A percentile compares a stretch with the other conserved stretches of the same genome.
These are phyloP conservation scores for Discostella stelligeroides DNA, from an alignment of 108 stramenopile species.

Conservation along the genomic window DNA sequence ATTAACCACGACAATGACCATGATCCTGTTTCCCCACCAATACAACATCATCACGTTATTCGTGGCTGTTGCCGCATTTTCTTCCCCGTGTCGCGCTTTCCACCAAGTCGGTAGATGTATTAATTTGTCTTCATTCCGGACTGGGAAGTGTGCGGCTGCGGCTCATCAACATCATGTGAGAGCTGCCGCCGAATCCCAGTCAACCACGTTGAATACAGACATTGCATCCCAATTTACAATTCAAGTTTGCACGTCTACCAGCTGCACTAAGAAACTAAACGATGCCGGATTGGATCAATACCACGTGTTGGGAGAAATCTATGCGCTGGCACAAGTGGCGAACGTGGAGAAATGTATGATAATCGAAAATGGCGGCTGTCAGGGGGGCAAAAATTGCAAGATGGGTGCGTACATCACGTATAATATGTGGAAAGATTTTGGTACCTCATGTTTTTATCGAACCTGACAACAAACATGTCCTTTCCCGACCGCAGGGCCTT, in stretches of 20 bases:
- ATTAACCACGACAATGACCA: no score
- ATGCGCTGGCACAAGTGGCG: constrained; percentile 38
- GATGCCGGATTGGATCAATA: constrained; percentile 62
- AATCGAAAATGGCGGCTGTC: constrained; percentile 74
- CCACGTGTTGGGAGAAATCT: constrained; percentile 66
- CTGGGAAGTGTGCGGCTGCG: background rate
- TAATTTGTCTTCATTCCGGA: background rate
- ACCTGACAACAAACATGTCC: background rate
- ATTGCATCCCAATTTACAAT: constrained; percentile 70
- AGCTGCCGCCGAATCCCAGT: background rate
- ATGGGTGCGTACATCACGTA: constrained; percentile 39
- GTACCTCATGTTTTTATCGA: no score
- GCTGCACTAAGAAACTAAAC: constrained; percentile 60
- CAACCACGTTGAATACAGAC: constrained; percentile 25
- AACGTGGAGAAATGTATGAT: constrained; percentile 33
- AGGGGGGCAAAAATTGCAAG: constrained; percentile 72
- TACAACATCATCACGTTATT: background rate
- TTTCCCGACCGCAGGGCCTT: constrained; percentile 41
- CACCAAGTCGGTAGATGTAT: background rate
- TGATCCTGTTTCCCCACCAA: background rate
- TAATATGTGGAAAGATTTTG: no score
- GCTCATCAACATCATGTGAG: background rate
- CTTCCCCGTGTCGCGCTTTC: constrained; percentile 2
- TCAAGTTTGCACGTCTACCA: constrained; percentile 70
- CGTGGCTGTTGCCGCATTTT: background rate